Evolutionary conservation across 2,329 filamentous ascomycete genomes (phyloP).

Genomic region (Colletotrichum lindemuthianum): DNA sequence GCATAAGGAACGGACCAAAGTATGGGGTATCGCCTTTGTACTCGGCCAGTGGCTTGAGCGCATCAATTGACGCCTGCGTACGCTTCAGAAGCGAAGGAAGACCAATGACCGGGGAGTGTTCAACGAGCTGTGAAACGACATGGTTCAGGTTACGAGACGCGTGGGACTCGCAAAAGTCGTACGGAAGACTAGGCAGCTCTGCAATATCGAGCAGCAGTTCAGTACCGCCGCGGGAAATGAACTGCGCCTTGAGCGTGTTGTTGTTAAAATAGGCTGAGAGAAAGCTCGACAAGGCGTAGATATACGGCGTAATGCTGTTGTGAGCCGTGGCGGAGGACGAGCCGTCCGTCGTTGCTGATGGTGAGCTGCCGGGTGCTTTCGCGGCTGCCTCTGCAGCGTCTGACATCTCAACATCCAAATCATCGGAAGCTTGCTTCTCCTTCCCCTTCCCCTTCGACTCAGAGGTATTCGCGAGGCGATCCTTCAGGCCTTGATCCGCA

Average conservation of each 20-base stretch:
- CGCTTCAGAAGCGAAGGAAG: conserved; percentile 84
- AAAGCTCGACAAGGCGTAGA: conserved; percentile 82
- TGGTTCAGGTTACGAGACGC: conserved; percentile 77
- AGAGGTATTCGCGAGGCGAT: conserved; percentile 39
- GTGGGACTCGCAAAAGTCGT: conserved; percentile 73
- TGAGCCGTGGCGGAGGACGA: conserved; percentile 40
- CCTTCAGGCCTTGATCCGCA: conserved; percentile 57
- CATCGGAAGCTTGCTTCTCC: conserved; percentile 46
- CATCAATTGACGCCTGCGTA: conserved; percentile 74
- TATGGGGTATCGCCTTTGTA: conserved; percentile 67
- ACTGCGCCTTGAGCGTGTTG: conserved; percentile 74
- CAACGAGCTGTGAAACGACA: conserved; percentile 81
- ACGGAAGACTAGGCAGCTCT: conserved; percentile 82
- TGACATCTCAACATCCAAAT: conserved; percentile 73
- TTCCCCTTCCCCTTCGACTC: conserved; percentile 53
- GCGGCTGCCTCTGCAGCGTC: conserved; percentile 55
- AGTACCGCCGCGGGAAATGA: conserved; percentile 82
- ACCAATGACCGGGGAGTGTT: conserved; percentile 81
- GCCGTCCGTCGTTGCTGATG: conserved; percentile 36
- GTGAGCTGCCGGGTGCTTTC: conserved; percentile 24
- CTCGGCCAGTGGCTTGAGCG: conserved; percentile 72
- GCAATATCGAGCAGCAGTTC: conserved; percentile 87
- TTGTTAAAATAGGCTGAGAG: conserved; percentile 80
- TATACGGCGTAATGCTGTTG: conserved; percentile 70
- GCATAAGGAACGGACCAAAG: conserved; percentile 73